These are phyloP conservation scores for Kwoniella dendrophila DNA, from an alignment of 768 basidiomycete genomes.

Conservation along the genomic window DNA sequence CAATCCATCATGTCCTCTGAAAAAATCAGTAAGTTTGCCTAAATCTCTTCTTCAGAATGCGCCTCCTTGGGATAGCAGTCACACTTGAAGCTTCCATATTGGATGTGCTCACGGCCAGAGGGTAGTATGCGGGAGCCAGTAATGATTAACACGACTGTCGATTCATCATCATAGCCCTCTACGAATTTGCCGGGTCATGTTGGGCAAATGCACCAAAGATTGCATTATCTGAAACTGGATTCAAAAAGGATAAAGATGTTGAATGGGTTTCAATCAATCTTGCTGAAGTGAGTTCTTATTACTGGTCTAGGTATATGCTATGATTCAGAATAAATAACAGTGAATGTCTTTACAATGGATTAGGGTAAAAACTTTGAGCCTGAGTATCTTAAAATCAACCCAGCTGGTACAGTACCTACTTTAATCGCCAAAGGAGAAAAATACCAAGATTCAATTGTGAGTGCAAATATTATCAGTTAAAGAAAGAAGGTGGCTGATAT, in stretches of 20 bases:
- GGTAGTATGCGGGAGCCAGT: neutral
- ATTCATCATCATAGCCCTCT: slow-evolving; percentile 31
- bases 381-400: slow-evolving; percentile 49
- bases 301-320: neutral
- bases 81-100: neutral
- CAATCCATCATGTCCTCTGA: slow-evolving; percentile 17
- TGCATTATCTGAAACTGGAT: slow-evolving; percentile 38
- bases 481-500: no score
- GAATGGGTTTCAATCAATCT: slow-evolving; percentile 44
- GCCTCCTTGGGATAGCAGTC: neutral
- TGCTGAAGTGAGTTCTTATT: slow-evolving; percentile 37
- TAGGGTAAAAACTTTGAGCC: slow-evolving; percentile 51
- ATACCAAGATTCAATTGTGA: slow-evolving; percentile 44
- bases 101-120: neutral
- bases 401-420: slow-evolving; percentile 45
- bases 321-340: no score
- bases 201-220: slow-evolving; percentile 52
- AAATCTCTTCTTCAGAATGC: neutral
- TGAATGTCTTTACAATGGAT: neutral
- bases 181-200: slow-evolving; percentile 46
- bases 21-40: slow-evolving; percentile 20
- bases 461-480: slow-evolving; percentile 16
- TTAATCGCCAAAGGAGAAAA: slow-evolving; percentile 39
- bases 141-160: neutral
- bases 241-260: slow-evolving; percentile 35